Evolutionary conservation across 164 flowering plant species (phyloP), one percentile per base, ranked within the genome.

Genomic region (Chloranthus sessilifolius): DNA sequence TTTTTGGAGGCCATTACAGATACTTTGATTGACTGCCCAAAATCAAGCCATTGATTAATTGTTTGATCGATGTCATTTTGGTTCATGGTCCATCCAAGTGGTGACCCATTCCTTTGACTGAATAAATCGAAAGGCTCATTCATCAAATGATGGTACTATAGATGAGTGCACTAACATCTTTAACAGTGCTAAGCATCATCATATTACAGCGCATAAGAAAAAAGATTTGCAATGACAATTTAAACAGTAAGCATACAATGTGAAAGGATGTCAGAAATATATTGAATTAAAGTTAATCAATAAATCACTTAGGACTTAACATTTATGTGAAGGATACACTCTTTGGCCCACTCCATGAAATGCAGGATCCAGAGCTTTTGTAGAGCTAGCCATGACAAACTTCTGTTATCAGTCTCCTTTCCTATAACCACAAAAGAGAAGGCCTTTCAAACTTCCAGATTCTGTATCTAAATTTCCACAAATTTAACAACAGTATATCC

Each of bases 261-360:
- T 5, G 15, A 52, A 22, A 53, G 37, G 31, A 34, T 2, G 7
- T 8, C 49, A 47, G 35, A 15, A 47, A 28, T 44, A 26, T 15
- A 17, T 25, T 7, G 7, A 2, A 44, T 6, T 20, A 7, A 20
- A 41, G 12, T 41, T 41, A 42, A 3, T 7, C 21, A 5, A 16
- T 20, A 3, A 42, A 4, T 42, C 15, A 42, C 7, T 2, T 42
- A 48, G 33, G 12, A 29, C 15, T 17, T 43, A 43, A 12, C 2
- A 29, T 43, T 31, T 33, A 31, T 14, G 26, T 7, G 7, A 70
- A 81, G 98, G 98, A 92, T 92, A 92, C 98, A 64, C 23, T 77
- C 64, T 85, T 63, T 77, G 89, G 35, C 98, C 96, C 21, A 59
- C 88, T 56, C 94, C 94, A 61, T 83, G 95, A 60, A 92, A 88